A percentile compares a stretch with the other conserved stretches of the same genome.
Evolutionary conservation across 108 stramenopile species (phyloP).

Genomic region (Cyclostephanos tholiformis): DNA sequence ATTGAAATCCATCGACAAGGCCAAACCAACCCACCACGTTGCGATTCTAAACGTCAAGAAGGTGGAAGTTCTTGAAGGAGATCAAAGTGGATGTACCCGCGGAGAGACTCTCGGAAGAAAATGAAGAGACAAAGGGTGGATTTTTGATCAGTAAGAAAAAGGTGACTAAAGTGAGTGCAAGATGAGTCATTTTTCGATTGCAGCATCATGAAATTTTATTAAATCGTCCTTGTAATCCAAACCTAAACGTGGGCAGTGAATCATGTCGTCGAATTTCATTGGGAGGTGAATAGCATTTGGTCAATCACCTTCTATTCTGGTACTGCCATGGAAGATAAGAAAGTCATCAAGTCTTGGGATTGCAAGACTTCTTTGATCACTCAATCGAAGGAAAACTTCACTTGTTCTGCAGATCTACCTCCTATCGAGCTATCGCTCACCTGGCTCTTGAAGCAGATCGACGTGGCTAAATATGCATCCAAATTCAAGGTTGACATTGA

Average conservation of each 20-base stretch:
- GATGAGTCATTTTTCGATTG: background rate
- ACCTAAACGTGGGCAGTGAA: conserved; percentile 34
- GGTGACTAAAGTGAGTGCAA: conserved; percentile 24
- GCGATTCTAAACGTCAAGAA: conserved; percentile 51
- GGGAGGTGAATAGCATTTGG: conserved; percentile 50
- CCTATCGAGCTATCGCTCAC: conserved; percentile 65
- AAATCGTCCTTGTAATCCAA: conserved; percentile 7
- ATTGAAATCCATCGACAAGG: conserved; percentile 42
- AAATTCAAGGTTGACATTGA: conserved; percentile 60
- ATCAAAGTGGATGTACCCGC: conserved; percentile 44
- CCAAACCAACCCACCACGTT: conserved; percentile 52
- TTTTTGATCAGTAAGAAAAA: conserved; percentile 23
- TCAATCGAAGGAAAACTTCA: conserved; percentile 27
- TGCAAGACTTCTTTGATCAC: conserved; percentile 50
- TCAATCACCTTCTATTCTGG: conserved; percentile 52
- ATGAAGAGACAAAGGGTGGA: conserved; percentile 24
- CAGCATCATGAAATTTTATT: background rate
- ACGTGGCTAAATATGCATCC: conserved; percentile 29
- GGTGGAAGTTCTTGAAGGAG: conserved; percentile 56
- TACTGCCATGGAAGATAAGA: conserved; percentile 44
- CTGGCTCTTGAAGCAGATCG: conserved; percentile 69
- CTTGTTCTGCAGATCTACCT: conserved; percentile 10
- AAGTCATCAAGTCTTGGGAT: conserved; percentile 46
- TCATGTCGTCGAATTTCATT: conserved; percentile 62
- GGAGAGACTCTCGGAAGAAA: conserved; percentile 23